Evolutionary conservation across 345 rosid genomes (phyloP).

Genomic region (Moringa oleifera): DNA sequence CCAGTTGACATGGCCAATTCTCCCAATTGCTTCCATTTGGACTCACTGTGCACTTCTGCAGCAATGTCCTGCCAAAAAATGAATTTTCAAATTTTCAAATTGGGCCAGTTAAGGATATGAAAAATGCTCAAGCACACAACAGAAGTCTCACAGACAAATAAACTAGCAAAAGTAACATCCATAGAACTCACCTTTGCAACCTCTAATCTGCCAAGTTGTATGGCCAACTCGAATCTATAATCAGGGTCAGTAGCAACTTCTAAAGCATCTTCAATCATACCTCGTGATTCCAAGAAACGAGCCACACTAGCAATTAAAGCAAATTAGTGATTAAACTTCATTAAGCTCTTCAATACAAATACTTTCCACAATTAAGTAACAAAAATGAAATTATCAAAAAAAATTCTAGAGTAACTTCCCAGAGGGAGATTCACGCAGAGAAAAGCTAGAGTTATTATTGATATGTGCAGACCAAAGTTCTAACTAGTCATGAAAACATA

Average conservation of each 20-base stretch:
- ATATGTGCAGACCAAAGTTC: too few species aligned
- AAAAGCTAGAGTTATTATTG: too few species aligned
- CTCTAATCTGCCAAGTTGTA: slow-evolving; percentile 90
- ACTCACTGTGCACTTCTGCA: slow-evolving; percentile 70
- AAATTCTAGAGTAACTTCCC: too few species aligned
- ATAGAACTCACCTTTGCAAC: slow-evolving; percentile 66
- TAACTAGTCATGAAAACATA: too few species aligned
- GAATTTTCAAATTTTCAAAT: not conserved
- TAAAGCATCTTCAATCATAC: slow-evolving; percentile 92
- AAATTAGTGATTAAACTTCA: slow-evolving; percentile 18
- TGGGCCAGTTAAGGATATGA: not conserved
- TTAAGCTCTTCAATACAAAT: not conserved
- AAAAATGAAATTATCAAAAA: too few species aligned
- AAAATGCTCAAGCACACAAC: slow-evolving; percentile 8
- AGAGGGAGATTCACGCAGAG: too few species aligned
- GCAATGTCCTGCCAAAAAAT: slow-evolving; percentile 70
- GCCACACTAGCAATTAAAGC: slow-evolving; percentile 68
- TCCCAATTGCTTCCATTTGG: slow-evolving; percentile 98
- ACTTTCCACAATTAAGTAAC: too few species aligned
- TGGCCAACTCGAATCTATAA: slow-evolving; percentile 92
- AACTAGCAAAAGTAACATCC: slow-evolving; percentile 3
- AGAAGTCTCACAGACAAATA: slow-evolving; percentile 9
- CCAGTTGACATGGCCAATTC: slow-evolving; percentile 96
- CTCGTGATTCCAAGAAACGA: slow-evolving; percentile 94
- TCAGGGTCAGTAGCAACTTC: slow-evolving; percentile 98